phyloP scores from a whole-genome alignment of 148 eudicot species.

The Rhododendron vialii region DNA sequence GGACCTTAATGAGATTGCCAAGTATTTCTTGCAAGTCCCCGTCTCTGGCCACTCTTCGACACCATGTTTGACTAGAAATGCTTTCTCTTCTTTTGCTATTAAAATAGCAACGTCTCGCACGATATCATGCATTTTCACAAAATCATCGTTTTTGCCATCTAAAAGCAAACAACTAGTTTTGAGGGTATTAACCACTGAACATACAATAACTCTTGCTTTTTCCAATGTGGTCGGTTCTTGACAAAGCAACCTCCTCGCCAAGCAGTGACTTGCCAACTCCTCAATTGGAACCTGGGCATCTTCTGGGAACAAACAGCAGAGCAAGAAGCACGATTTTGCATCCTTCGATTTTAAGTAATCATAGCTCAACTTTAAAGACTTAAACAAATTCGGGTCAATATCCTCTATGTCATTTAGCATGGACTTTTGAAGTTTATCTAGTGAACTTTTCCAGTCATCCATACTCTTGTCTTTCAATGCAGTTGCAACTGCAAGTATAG shows the following conservation, averaged over 20 bases:
- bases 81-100: slow-evolving; percentile 9
- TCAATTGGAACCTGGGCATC: slow-evolving; percentile 4
- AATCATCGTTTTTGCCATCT: not conserved
- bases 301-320: not conserved
- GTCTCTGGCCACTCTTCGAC: not conserved
- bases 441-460: slow-evolving; percentile 3
- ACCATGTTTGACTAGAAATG: slow-evolving; percentile 3
- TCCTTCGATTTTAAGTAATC: not conserved
- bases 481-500: slow-evolving; percentile 8
- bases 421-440: not conserved
- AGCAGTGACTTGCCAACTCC: not conserved
- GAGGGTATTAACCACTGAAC: not conserved
- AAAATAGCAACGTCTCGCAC: slow-evolving; percentile 6
- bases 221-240: not conserved
- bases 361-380: not conserved
- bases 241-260: not conserved
- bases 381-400: not conserved
- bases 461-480: not conserved
- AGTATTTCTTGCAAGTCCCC: not conserved
- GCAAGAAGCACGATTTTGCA: slow-evolving; percentile 7
- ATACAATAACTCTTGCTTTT: not conserved
- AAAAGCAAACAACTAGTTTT: slow-evolving; percentile 6
- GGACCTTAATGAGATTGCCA: not conserved
- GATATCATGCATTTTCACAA: slow-evolving; percentile 21
- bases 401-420: not conserved